These are phyloP conservation scores for Pleurostoma richardsiae DNA, from an alignment of 2,329 filamentous ascomycete genomes.

Conservation along the genomic window DNA sequence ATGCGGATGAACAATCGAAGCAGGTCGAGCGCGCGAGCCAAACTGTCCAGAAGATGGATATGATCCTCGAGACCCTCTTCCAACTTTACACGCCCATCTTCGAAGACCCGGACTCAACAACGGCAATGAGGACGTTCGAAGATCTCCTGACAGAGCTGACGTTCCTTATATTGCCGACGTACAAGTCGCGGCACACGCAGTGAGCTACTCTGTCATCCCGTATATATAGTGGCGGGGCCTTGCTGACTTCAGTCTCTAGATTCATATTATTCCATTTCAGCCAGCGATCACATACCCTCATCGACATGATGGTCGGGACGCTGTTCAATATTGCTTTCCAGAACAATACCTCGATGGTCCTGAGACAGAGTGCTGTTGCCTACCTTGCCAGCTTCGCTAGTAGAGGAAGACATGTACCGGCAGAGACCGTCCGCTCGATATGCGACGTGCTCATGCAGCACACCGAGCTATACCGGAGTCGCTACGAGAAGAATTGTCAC, in stretches of 20 bases:
- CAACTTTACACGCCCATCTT: conserved; percentile 74
- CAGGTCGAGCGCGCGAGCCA: conserved; percentile 69
- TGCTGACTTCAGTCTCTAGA: conserved; percentile 36
- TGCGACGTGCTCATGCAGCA: conserved; percentile 75
- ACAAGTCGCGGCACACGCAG: conserved; percentile 34
- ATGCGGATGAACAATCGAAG: conserved; percentile 57
- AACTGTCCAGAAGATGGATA: conserved; percentile 87
- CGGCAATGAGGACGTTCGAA: conserved; percentile 69
- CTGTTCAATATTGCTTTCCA: conserved; percentile 71
- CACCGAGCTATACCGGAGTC: conserved; percentile 67
- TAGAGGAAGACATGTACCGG: conserved; percentile 75
- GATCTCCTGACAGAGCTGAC: conserved; percentile 81
- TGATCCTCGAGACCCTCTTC: conserved; percentile 84
- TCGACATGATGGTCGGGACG: conserved; percentile 76
- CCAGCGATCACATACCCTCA: conserved; percentile 71
- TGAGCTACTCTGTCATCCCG: too few relatives aligned
- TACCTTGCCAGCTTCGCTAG: conserved; percentile 95
- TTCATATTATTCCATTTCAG: conserved; percentile 96
- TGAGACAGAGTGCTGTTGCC: conserved; percentile 80
- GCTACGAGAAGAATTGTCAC: conserved; percentile 68
- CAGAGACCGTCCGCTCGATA: conserved; percentile 72
- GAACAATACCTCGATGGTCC: conserved; percentile 62
- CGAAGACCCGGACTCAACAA: conserved; percentile 59
- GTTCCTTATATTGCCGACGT: conserved; percentile 82
- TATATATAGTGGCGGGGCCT: too few relatives aligned